Percentiles rank a stretch among this genome's conserved stretches.
These are phyloP conservation scores for Sporobolomyces pararoseus DNA, from an alignment of 768 basidiomycete species.

Conservation along the genomic window DNA sequence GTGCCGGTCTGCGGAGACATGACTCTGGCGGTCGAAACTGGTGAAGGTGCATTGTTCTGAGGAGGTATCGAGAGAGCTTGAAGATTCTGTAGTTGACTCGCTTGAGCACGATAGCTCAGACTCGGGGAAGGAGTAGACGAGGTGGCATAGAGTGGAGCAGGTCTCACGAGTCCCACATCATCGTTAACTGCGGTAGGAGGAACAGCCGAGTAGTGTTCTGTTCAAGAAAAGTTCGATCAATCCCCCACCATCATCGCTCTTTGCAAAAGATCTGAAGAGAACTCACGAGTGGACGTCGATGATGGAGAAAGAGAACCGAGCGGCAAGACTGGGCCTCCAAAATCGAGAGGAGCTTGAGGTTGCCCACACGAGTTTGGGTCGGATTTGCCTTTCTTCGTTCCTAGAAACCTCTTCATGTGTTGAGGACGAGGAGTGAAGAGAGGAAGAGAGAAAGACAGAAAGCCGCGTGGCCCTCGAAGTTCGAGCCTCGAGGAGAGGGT, in stretches of 20 bases:
- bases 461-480: background rate
- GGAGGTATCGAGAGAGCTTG: background rate
- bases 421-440: background rate
- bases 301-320: background rate
- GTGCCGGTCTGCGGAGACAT: background rate
- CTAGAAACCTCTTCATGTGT: slow-evolving; percentile 33
- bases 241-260: too few relatives aligned
- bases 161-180: slow-evolving; percentile 1
- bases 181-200: too few relatives aligned
- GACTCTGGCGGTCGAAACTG: background rate
- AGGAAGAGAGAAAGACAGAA: background rate
- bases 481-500: too few relatives aligned
- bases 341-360: background rate
- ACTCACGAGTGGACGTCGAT: background rate
- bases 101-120: background rate
- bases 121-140: too few relatives aligned
- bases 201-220: too few relatives aligned
- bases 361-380: background rate
- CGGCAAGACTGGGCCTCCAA: slow-evolving; percentile 16
- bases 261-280: background rate
- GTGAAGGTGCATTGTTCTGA: background rate
- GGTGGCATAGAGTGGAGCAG: slow-evolving; percentile 1
- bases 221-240: too few relatives aligned
- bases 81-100: background rate
- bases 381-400: slow-evolving; percentile 13